phyloP scores from a whole-genome alignment of 495 filamentous ascomycete genomes.

The Xylaria bambusicola region DNA sequence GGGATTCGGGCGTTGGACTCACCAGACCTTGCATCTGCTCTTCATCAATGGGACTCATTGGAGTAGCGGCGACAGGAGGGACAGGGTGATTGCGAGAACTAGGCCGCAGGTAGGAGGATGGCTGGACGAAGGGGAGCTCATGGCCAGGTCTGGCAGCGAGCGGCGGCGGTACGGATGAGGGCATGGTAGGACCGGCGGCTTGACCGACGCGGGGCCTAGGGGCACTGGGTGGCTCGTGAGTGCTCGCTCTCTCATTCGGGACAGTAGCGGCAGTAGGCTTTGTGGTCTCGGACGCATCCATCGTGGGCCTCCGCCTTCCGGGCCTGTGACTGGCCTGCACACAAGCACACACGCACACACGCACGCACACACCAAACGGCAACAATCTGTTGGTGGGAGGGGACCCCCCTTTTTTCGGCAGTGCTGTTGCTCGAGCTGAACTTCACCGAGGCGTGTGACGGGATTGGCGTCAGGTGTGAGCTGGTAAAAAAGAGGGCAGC shows the following conservation, averaged over 20 bases:
- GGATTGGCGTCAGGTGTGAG: conserved; percentile 15
- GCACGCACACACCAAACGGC: conserved; percentile 7
- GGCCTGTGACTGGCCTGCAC: conserved; percentile 5
- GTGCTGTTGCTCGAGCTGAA: conserved; percentile 4
- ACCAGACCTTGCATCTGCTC: conserved; percentile 95
- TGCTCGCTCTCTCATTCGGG: neutral
- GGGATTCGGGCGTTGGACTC: conserved; percentile 38
- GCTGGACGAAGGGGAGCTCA: conserved; percentile 69
- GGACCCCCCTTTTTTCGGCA: neutral
- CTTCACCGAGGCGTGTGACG: conserved; percentile 20
- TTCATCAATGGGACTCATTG: conserved; percentile 75
- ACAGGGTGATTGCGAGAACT: conserved; percentile 53
- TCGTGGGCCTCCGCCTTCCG: conserved; percentile 18
- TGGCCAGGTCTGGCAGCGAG: conserved; percentile 35
- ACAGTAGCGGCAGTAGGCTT: neutral
- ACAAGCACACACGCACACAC: too few species aligned
- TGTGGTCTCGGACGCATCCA: conserved; percentile 14
- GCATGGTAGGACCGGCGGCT: conserved; percentile 7
- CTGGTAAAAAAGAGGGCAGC: conserved; percentile 16
- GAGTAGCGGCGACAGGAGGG: conserved; percentile 46
- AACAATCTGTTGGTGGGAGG: conserved; percentile 10
- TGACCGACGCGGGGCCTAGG: conserved; percentile 13
- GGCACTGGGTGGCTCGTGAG: neutral
- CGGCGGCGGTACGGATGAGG: neutral
- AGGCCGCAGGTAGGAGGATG: conserved; percentile 82